Conservation (phyloP, 176 grass and related monocot species). For the Bonia amplexicaulis region DNA sequence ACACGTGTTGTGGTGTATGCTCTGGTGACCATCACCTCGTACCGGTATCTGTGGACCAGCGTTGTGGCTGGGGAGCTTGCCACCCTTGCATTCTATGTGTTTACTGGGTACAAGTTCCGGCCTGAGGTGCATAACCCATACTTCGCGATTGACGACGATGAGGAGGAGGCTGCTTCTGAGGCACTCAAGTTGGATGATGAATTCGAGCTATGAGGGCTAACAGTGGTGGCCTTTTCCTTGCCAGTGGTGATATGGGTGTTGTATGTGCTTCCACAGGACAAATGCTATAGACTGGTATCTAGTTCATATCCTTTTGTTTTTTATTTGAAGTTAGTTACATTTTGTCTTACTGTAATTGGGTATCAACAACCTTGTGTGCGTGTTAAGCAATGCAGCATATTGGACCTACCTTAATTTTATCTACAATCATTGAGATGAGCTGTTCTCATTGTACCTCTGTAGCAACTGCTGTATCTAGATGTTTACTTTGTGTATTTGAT, state of each 20-base stretch:
- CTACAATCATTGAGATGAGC: constrained; percentile 12
- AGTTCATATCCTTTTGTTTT: constrained; percentile 43
- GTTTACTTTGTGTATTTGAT: background rate
- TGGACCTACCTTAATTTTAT: constrained; percentile 25
- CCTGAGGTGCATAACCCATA: constrained; percentile 90
- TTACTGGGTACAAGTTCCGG: constrained; percentile 82
- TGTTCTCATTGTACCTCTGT: constrained; percentile 11
- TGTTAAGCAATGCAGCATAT: constrained; percentile 34
- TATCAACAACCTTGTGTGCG: constrained; percentile 16
- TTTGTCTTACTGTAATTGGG: constrained; percentile 37
- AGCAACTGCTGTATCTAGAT: constrained; percentile 29
- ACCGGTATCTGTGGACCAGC: constrained; percentile 87
- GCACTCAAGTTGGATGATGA: constrained; percentile 90
- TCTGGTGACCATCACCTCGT: constrained; percentile 78
- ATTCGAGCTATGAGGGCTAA: constrained; percentile 72
- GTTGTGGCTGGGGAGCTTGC: constrained; percentile 72
- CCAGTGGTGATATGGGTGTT: constrained; percentile 20
- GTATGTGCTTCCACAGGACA: constrained; percentile 36
- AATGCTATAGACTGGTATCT: constrained; percentile 48
- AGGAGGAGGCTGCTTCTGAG: constrained; percentile 85
- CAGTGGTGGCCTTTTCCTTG: background rate
- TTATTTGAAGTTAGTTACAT: constrained; percentile 32
- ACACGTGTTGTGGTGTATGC: constrained; percentile 87
- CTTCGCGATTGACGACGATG: constrained; percentile 71
- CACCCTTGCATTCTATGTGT: constrained; percentile 84